A percentile compares a stretch with the other conserved stretches of the same genome.
phyloP scores from a whole-genome alignment of 495 filamentous ascomycete genomes.

The Penicillium robsamsonii region DNA sequence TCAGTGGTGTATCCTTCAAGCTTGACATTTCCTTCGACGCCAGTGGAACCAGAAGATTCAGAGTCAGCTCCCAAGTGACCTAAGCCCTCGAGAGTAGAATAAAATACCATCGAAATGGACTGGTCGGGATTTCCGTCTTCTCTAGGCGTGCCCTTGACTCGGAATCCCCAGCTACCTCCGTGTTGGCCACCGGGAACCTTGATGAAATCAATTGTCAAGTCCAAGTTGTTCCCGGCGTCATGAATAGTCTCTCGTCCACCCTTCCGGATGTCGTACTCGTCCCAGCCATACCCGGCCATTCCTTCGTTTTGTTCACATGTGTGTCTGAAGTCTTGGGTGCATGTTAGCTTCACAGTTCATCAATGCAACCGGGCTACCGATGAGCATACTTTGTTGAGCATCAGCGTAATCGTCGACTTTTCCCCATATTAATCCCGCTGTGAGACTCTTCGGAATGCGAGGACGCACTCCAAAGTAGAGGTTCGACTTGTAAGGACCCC shows the following conservation, averaged over 20 bases:
- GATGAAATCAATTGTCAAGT: conserved; percentile 88
- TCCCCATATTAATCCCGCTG: conserved; percentile 85
- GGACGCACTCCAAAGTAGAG: conserved; percentile 94
- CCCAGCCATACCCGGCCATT: conserved; percentile 97
- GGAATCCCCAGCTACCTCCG: conserved; percentile 88
- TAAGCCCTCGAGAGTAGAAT: conserved; percentile 74
- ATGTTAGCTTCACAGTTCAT: conserved; percentile 2
- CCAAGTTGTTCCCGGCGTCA: conserved; percentile 80
- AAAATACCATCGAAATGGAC: conserved; percentile 77
- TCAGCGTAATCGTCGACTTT: conserved; percentile 77
- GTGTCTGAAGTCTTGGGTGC: conserved; percentile 71
- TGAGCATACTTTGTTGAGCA: conserved; percentile 74
- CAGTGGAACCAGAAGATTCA: conserved; percentile 49
- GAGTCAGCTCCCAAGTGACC: conserved; percentile 61
- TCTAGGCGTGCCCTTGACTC: conserved; percentile 78
- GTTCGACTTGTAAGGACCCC: conserved; percentile 95
- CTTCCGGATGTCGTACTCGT: conserved; percentile 83
- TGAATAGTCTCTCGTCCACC: conserved; percentile 89
- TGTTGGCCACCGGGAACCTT: conserved; percentile 86
- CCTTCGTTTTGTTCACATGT: conserved; percentile 94
- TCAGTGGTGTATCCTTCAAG: conserved; percentile 69
- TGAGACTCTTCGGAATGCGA: conserved; percentile 79
- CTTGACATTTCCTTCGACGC: conserved; percentile 70
- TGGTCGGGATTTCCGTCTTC: conserved; percentile 62
- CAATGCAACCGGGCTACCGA: background rate